Evolutionary conservation across 805 yeast genomes (phyloP).

Genomic region (Priceomyces fermenticarens): DNA sequence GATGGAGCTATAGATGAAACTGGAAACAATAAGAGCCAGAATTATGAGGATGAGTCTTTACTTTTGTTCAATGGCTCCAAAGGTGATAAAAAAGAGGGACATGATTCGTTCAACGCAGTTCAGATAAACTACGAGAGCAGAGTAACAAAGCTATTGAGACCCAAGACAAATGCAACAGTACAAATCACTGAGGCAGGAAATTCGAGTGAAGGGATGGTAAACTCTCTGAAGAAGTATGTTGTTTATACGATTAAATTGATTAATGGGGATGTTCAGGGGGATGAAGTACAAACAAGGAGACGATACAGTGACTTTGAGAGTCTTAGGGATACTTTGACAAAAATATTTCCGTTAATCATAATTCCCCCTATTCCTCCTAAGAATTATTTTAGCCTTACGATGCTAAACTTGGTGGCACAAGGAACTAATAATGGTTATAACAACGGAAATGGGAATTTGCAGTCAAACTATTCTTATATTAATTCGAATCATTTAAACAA

Average conservation of each 20-base stretch:
- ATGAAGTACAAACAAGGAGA: conserved; percentile 61
- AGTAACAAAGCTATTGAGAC: conserved; percentile 32
- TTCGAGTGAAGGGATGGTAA: conserved; percentile 70
- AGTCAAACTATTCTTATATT: conserved; percentile 27
- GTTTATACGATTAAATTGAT: conserved; percentile 74
- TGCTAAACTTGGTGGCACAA: conserved; percentile 27
- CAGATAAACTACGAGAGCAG: conserved; percentile 34
- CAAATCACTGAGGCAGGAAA: conserved; percentile 80
- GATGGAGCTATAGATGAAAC: conserved; percentile 2
- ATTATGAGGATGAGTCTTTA: conserved; percentile 24
- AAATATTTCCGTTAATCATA: conserved; percentile 73
- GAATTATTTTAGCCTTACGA: conserved; percentile 34
- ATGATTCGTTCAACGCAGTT: conserved; percentile 22
- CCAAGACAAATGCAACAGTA: conserved; percentile 24
- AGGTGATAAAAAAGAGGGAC: conserved; percentile 3
- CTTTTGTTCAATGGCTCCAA: conserved; percentile 22
- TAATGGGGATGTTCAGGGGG: conserved; percentile 31
- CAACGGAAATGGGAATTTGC: conserved; percentile 3
- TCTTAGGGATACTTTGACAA: conserved; percentile 65
- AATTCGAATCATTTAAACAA: conserved; percentile 41
- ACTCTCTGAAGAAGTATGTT: conserved; percentile 61
- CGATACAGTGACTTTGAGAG: conserved; percentile 92
- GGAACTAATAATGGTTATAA: conserved; percentile 3
- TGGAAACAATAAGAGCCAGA: conserved; percentile 3
- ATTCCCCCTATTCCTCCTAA: conserved; percentile 89